Base-by-base conservation (phyloP, 2,329 filamentous ascomycete species). In the Chaetothyriales sp. region DNA sequence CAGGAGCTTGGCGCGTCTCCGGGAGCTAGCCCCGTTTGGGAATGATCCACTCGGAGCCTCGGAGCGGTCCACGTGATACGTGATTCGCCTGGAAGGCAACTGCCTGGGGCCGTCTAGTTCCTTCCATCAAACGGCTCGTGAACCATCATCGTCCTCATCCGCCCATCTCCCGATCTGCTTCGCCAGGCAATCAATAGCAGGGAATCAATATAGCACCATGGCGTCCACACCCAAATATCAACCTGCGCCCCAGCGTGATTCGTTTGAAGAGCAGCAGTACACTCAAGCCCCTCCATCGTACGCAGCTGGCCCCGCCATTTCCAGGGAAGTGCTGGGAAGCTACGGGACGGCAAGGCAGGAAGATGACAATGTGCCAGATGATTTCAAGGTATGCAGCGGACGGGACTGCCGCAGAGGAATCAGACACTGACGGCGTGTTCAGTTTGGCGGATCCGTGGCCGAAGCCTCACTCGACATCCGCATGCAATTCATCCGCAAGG, bases 401-500 rank as follows among this genome's bases (percentile, higher is more conserved):
- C 51, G n/a, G 8, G 46, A 4, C 9, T 25, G 22, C 22, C 22
- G 6, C 43, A 33, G 18, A 43, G 51, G n/a, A 48, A 43, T 43
- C 51, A 50, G 28, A 54, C 62, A 46, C 62, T 47, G 25, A 45
- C 20, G 48, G 29, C 43, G 18, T 29, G n/a, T 18, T 54, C 64
- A 88, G 86, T 97, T 94, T 65, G 92, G 90, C 61, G 89, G 89
- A 56, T 88, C 84, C 18, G 89, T 97, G 54, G 84, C 89, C 60
- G 92, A 97, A 73, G 90, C 87, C 46, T 94, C 89, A 18, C 76
- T 97, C 65, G 89, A 94, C 64, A 95, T 98, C 66, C 86, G 90
- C 61, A 94, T 95, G 81, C 86, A 92, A 70, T 98, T 95, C 69
- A 77, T 95, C 62, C 84, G 89, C 70, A 97, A 97, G 76, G 92